These are phyloP conservation scores for Phaffia tasmanica DNA, from an alignment of 768 basidiomycete species.

Conservation along the genomic window DNA sequence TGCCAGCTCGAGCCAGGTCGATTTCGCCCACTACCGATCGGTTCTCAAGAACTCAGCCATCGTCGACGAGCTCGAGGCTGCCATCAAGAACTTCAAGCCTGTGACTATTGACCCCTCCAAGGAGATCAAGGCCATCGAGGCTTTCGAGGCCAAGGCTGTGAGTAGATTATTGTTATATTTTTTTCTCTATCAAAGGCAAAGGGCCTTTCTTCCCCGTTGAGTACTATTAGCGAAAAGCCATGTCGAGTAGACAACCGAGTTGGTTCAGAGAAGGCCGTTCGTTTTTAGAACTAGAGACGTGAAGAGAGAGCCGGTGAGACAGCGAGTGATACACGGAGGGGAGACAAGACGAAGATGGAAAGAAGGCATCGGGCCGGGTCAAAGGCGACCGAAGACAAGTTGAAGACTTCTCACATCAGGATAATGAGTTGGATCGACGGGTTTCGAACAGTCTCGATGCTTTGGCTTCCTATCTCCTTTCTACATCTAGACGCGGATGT, in stretches of 20 bases:
- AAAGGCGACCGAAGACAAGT: too few species aligned
- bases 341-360: neutral
- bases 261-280: neutral
- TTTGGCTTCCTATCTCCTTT: neutral
- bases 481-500: neutral
- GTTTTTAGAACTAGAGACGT: neutral
- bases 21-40: conserved; percentile 82
- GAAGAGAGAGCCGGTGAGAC: neutral
- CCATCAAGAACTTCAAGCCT: conserved; percentile 79
- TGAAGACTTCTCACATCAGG: too few species aligned
- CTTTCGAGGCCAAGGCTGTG: conserved; percentile 93
- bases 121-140: conserved; percentile 88
- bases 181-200: neutral
- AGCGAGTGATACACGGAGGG: neutral
- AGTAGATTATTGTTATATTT: conserved; percentile 34
- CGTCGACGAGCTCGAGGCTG: conserved; percentile 84
- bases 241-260: neutral
- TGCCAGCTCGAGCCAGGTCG: conserved; percentile 58
- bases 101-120: conserved; percentile 81
- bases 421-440: neutral
- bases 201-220: neutral
- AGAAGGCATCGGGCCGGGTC: neutral
- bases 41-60: conserved; percentile 84
- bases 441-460: neutral
- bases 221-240: neutral